Conservation (phyloP, 441 rosid species). For the Adansonia madagascariensis region DNA sequence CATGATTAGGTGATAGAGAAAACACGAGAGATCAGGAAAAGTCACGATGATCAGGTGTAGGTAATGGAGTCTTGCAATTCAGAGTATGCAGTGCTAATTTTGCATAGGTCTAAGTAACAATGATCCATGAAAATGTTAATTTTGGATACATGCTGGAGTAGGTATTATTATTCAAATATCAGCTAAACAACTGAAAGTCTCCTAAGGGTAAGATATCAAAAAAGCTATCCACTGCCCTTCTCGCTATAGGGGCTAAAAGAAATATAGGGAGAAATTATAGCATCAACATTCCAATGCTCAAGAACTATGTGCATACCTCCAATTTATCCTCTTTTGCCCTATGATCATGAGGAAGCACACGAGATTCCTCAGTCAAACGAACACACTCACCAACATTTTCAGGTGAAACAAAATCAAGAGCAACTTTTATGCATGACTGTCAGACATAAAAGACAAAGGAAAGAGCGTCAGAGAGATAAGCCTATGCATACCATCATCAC, state of each 20-base stretch:
- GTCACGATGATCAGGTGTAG: not conserved
- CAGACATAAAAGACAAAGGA: not conserved
- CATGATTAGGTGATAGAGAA: not conserved
- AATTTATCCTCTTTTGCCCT: slow-evolving; percentile 46
- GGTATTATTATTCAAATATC: not conserved
- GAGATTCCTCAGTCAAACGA: slow-evolving; percentile 47
- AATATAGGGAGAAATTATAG: not conserved
- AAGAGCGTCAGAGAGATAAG: slow-evolving; percentile 18
- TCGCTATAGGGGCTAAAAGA: not conserved
- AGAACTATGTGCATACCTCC: slow-evolving; percentile 35
- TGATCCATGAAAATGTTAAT: not conserved
- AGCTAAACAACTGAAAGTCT: not conserved
- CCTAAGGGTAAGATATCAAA: not conserved
- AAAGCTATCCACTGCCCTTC: not conserved
- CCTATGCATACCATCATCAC: not conserved
- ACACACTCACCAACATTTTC: slow-evolving; percentile 46
- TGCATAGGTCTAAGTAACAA: not conserved
- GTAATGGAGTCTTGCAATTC: not conserved
- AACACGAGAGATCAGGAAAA: not conserved
- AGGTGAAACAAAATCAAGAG: slow-evolving; percentile 48
- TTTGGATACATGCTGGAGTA: not conserved
- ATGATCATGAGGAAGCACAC: slow-evolving; percentile 42
- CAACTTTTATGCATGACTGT: slow-evolving; percentile 54
- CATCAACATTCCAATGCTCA: slow-evolving; percentile 1
- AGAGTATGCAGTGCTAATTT: not conserved